Evolutionary conservation across 1,284 basidiomycete species (phyloP).

Genomic region (Peniophora sp.): DNA sequence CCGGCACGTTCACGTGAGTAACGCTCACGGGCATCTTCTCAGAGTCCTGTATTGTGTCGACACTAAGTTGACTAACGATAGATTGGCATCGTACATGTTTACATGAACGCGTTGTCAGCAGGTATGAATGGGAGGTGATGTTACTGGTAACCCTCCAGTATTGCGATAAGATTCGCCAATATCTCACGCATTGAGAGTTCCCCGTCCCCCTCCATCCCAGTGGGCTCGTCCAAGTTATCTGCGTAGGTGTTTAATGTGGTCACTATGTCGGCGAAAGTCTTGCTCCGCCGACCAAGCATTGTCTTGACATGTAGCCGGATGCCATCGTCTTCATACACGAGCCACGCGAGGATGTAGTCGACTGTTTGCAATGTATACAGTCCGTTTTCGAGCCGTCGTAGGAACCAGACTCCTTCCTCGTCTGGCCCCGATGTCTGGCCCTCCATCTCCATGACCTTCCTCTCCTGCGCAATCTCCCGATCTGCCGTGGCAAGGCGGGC

Average conservation of each 20-base stretch:
- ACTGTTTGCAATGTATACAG: slow-evolving; percentile 85
- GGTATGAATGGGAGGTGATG: neutral
- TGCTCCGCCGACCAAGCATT: slow-evolving; percentile 68
- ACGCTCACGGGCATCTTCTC: too few relatives aligned
- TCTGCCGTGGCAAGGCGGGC: slow-evolving; percentile 53
- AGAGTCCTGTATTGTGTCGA: too few relatives aligned
- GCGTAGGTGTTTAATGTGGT: slow-evolving; percentile 58
- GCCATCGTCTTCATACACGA: slow-evolving; percentile 97
- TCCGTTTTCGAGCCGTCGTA: slow-evolving; percentile 79
- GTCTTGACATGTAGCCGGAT: slow-evolving; percentile 65
- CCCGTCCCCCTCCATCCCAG: slow-evolving; percentile 20
- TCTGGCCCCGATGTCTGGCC: slow-evolving; percentile 54
- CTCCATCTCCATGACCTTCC: slow-evolving; percentile 51
- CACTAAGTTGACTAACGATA: too few relatives aligned
- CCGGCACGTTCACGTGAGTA: too few relatives aligned
- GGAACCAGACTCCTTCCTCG: slow-evolving; percentile 74
- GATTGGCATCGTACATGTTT: too few relatives aligned
- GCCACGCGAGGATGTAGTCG: slow-evolving; percentile 92
- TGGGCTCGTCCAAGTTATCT: slow-evolving; percentile 57
- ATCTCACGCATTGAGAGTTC: slow-evolving; percentile 61
- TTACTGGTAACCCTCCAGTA: slow-evolving; percentile 38
- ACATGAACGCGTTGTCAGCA: neutral
- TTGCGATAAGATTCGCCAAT: slow-evolving; percentile 58
- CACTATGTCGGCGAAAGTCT: slow-evolving; percentile 59
- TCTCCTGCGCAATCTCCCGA: slow-evolving; percentile 56